phyloP scores from a whole-genome alignment of 2,329 filamentous ascomycete genomes.

The Sporothrix euskadiensis region DNA sequence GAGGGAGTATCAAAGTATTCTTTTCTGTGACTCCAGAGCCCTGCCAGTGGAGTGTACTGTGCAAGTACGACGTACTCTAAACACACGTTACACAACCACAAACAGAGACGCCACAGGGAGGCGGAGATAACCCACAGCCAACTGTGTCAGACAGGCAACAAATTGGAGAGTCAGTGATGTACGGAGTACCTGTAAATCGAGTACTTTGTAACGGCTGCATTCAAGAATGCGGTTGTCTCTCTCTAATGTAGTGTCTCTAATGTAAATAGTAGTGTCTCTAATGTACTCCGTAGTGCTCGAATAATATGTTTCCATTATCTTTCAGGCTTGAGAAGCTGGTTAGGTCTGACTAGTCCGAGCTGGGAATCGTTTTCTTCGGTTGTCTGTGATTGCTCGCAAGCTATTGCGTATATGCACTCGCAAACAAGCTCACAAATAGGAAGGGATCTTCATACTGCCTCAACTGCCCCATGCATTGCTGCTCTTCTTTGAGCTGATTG shows the following conservation, averaged over 20 bases:
- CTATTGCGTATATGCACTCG: neutral
- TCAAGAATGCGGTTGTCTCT: neutral
- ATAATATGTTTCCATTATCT: neutral
- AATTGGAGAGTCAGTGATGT: neutral
- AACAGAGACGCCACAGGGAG: neutral
- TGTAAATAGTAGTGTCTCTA: too few species aligned
- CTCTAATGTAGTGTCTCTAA: too few species aligned
- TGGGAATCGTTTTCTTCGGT: neutral
- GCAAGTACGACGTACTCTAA: too few species aligned
- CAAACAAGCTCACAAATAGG: neutral
- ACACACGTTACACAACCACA: too few species aligned
- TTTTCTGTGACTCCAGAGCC: too few species aligned
- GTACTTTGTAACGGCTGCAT: too few species aligned
- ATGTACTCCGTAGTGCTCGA: neutral
- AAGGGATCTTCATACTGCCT: neutral
- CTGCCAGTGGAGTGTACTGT: neutral
- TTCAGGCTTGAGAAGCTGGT: neutral
- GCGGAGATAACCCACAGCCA: slow-evolving; percentile 11
- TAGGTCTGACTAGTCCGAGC: neutral
- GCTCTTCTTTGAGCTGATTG: neutral
- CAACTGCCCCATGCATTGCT: neutral
- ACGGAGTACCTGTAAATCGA: too few species aligned
- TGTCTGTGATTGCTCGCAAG: neutral
- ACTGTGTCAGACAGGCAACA: neutral
- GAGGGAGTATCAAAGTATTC: neutral